A percentile compares a stretch with the other conserved stretches of the same genome.
Evolutionary conservation across 2,329 filamentous ascomycete genomes (phyloP).

Genomic region (Trichoderma sp.): DNA sequence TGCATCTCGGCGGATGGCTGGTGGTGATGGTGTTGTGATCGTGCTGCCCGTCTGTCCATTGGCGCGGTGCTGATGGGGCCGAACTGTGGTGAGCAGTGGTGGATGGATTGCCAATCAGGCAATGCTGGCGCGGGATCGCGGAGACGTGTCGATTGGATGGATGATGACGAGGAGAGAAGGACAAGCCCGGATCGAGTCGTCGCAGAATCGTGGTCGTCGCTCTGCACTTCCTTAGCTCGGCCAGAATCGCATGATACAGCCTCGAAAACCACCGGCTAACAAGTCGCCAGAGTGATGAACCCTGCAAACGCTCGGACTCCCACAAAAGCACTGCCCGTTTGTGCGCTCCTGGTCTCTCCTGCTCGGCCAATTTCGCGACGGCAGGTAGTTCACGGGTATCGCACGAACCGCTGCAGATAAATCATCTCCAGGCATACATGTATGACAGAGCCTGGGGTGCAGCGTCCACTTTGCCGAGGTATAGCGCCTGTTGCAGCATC

Average conservation of each 20-base stretch:
- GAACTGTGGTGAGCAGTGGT: neutral
- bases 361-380: neutral
- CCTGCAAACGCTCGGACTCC: neutral
- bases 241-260: constrained; percentile 11
- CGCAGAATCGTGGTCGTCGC: neutral
- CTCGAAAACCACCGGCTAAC: neutral
- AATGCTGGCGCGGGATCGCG: neutral
- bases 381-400: neutral
- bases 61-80: neutral
- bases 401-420: neutral
- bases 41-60: neutral
- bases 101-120: neutral
- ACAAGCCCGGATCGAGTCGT: neutral
- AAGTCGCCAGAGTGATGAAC: neutral
- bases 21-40: neutral
- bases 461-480: neutral
- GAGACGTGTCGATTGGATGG: too few species aligned
- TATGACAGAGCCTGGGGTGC: neutral
- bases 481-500: neutral
- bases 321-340: neutral
- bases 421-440: neutral
- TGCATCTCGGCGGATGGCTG: neutral
- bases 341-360: neutral
- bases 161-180: neutral
- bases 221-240: constrained; percentile 4